Conservation (phyloP, 2,329 filamentous ascomycete species). For the Colletotrichum sp. region DNA sequence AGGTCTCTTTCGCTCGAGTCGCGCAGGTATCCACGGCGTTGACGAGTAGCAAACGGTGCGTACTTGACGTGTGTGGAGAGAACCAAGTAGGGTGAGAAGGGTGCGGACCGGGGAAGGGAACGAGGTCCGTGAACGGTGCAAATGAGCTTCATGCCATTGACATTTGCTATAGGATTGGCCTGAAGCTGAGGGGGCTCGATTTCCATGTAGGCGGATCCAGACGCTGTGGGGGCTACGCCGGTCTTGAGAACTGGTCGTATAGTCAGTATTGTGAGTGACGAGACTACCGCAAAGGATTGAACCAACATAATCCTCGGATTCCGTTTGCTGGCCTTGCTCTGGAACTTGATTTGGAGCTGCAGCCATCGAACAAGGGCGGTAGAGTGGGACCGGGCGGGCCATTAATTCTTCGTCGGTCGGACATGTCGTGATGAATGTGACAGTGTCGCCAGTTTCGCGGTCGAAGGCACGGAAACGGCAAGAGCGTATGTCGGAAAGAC, state of each 20-base stretch:
- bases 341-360: slow-evolving; percentile 39
- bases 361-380: slow-evolving; percentile 72
- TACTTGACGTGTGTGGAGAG: slow-evolving; percentile 96
- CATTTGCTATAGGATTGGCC: slow-evolving; percentile 38
- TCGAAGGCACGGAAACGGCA: not conserved
- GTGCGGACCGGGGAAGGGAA: slow-evolving; percentile 85
- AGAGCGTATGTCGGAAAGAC: not conserved
- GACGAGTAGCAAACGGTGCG: slow-evolving; percentile 87
- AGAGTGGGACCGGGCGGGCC: slow-evolving; percentile 80
- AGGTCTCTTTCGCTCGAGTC: slow-evolving; percentile 89
- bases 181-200: slow-evolving; percentile 54
- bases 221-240: slow-evolving; percentile 89
- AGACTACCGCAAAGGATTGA: not conserved
- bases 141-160: slow-evolving; percentile 84
- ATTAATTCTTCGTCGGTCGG: slow-evolving; percentile 89
- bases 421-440: slow-evolving; percentile 53
- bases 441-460: not conserved
- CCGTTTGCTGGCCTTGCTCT: slow-evolving; percentile 69
- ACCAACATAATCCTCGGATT: slow-evolving; percentile 85
- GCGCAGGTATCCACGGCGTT: slow-evolving; percentile 83
- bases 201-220: slow-evolving; percentile 88
- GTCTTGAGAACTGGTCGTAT: slow-evolving; percentile 81
- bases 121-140: slow-evolving; percentile 94
- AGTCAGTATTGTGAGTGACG: not conserved
- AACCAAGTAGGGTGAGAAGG: slow-evolving; percentile 91